Conservation (phyloP, 768 basidiomycete genomes). For the Auricularia auricula-judae region DNA sequence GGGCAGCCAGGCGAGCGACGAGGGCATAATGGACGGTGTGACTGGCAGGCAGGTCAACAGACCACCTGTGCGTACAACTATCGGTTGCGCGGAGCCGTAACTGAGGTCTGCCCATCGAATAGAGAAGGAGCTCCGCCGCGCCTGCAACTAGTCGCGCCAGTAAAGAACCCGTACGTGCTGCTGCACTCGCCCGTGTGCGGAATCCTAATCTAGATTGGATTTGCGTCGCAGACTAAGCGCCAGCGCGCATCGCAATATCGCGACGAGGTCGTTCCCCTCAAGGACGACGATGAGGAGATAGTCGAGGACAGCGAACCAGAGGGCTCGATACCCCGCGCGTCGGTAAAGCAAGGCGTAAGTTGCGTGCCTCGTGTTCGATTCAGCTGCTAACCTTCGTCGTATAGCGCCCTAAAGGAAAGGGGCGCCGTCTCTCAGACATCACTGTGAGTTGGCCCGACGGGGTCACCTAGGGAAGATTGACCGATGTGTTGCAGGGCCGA, state of each 20-base stretch:
- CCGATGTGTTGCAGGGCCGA: not conserved
- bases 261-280: not conserved
- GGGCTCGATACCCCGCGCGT: constrained; percentile 18
- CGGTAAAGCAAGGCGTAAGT: not conserved
- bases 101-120: not conserved
- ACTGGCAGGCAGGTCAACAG: constrained; percentile 56
- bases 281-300: not conserved
- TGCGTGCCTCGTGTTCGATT: not conserved
- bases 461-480: not conserved
- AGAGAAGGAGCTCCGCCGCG: not conserved
- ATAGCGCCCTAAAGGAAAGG: not conserved
- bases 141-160: not conserved
- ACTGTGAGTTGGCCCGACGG: not conserved
- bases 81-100: not conserved
- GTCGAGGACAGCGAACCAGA: constrained; percentile 41
- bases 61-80: not conserved
- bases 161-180: not conserved
- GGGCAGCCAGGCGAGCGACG: constrained; percentile 65
- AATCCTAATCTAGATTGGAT: not conserved
- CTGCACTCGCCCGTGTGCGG: not conserved
- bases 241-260: not conserved
- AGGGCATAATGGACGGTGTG: constrained; percentile 73
- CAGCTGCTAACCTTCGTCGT: not conserved
- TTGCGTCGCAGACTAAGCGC: not conserved
- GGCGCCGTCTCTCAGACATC: not conserved